Percentiles rank a stretch among this genome's conserved stretches.
phyloP scores from a whole-genome alignment of 495 filamentous ascomycete genomes.

The Hypoxylon perforatum region DNA sequence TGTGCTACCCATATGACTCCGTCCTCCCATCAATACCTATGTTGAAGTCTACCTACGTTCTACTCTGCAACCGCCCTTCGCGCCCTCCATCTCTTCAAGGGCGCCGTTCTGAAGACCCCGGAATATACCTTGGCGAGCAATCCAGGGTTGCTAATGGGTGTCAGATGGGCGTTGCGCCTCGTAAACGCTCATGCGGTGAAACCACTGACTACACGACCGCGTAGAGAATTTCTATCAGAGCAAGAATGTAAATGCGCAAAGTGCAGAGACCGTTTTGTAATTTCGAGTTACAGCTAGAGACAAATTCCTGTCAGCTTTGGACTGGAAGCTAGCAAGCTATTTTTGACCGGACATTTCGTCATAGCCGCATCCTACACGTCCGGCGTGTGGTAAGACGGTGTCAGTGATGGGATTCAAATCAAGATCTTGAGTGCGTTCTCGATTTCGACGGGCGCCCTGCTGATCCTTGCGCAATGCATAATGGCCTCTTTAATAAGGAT shows the following conservation, averaged over 20 bases:
- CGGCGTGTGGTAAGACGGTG: conserved; percentile 4
- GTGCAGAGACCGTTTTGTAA: conserved; percentile 8
- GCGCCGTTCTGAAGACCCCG: conserved; percentile 1
- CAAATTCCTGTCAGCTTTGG: conserved; percentile 8
- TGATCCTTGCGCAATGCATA: conserved; percentile 26
- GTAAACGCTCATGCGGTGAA: conserved; percentile 36
- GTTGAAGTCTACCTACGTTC: conserved; percentile 17
- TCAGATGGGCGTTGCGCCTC: conserved; percentile 26
- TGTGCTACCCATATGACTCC: conserved; percentile 21
- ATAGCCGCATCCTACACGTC: neutral
- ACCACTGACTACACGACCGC: conserved; percentile 15
- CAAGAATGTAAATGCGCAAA: conserved; percentile 1
- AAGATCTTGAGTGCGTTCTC: conserved; percentile 24
- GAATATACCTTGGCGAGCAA: neutral
- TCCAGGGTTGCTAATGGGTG: conserved; percentile 12
- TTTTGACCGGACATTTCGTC: conserved; percentile 7
- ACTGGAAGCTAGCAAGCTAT: neutral
- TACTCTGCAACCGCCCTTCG: conserved; percentile 36
- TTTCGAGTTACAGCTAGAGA: neutral
- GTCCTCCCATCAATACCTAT: conserved; percentile 9
- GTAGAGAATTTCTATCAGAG: conserved; percentile 4
- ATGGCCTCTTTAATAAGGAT: conserved; percentile 32
- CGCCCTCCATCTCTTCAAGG: conserved; percentile 22
- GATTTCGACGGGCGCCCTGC: conserved; percentile 12
- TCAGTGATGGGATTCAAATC: conserved; percentile 26